phyloP scores from a whole-genome alignment of 139 green algal genomes.

The Tetradesmus obliquus region DNA sequence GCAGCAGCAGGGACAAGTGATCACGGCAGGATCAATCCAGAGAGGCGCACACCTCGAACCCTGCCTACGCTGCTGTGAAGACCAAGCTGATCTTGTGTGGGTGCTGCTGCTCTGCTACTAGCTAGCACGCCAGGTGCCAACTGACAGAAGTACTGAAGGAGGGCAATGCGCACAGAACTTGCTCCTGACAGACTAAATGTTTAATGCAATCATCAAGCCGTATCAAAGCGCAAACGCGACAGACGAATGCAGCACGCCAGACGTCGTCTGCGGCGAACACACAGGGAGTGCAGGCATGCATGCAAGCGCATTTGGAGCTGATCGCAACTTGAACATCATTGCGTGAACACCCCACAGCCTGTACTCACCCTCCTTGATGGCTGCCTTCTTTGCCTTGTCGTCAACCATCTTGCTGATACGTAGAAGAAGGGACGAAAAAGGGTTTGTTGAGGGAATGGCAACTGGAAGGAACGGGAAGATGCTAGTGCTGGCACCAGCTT shows the following conservation, averaged over 20 bases:
- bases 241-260: not conserved
- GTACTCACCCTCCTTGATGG: conserved; percentile 45
- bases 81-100: not conserved
- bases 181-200: not conserved
- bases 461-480: not conserved
- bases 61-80: not conserved
- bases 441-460: not conserved
- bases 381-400: conserved; percentile 43
- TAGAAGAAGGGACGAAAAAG: not conserved
- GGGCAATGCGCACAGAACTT: not conserved
- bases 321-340: not conserved
- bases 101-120: not conserved
- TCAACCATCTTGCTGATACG: conserved; percentile 37
- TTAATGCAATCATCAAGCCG: not conserved
- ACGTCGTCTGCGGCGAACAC: not conserved
- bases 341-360: not conserved
- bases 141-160: not conserved
- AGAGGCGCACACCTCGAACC: not conserved
- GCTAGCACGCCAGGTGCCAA: not conserved
- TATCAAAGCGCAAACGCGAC: not conserved
- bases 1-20: not conserved
- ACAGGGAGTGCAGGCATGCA: not conserved
- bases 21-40: not conserved
- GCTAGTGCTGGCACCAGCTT: not conserved
- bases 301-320: not conserved